These are phyloP conservation scores for Zostera marina DNA, from an alignment of 116 monocot genomes.

Conservation along the genomic window DNA sequence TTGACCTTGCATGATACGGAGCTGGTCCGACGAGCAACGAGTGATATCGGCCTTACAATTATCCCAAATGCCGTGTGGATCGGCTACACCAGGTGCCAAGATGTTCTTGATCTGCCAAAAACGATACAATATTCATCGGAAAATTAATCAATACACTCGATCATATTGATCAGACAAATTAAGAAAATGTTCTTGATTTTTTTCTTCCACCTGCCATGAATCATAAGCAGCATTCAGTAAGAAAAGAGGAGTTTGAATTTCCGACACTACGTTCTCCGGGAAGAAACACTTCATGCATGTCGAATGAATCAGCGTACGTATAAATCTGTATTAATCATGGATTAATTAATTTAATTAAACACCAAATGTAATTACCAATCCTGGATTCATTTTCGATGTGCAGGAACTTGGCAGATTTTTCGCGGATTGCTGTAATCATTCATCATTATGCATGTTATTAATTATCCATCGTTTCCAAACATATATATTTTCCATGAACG, in stretches of 20 bases:
- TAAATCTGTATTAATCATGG: too few relatives aligned
- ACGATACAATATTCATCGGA: slow-evolving; percentile 8
- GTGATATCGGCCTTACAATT: slow-evolving; percentile 59
- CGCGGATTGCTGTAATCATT: slow-evolving; percentile 37
- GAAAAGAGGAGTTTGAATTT: slow-evolving; percentile 45
- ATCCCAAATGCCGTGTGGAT: slow-evolving; percentile 55
- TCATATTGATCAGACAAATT: background rate
- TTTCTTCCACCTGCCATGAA: slow-evolving; percentile 97
- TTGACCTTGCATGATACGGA: slow-evolving; percentile 51
- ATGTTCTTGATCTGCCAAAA: slow-evolving; percentile 54
- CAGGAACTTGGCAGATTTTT: slow-evolving; percentile 63
- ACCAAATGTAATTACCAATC: slow-evolving; percentile 40
- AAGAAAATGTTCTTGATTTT: background rate
- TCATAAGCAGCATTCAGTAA: slow-evolving; percentile 59
- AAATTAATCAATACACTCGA: background rate
- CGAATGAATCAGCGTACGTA: too few relatives aligned
- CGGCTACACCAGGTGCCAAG: slow-evolving; percentile 49
- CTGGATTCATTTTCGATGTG: slow-evolving; percentile 30
- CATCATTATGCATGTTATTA: too few relatives aligned
- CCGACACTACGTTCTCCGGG: slow-evolving; percentile 29
- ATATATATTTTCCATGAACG: background rate
- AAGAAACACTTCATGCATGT: slow-evolving; percentile 36
- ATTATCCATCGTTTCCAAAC: background rate
- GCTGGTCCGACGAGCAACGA: slow-evolving; percentile 46
- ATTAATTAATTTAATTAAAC: too few relatives aligned